Conservation (phyloP, 1,284 basidiomycete species). For the Ceratorhiza oryzae-sativae region DNA sequence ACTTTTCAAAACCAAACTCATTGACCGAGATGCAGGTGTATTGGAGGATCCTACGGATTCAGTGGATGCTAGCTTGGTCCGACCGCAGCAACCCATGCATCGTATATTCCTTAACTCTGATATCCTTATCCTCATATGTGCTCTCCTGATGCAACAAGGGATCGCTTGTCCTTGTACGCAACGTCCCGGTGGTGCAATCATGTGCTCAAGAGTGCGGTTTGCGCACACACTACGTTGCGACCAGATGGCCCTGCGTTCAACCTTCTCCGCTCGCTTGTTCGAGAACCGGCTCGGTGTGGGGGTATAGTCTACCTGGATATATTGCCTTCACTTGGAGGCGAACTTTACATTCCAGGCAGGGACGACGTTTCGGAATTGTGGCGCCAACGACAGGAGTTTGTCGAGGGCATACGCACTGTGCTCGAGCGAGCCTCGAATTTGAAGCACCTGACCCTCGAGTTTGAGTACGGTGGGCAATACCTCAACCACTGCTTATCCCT, state of each 20-base stretch:
- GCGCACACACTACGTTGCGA: constrained; percentile 3
- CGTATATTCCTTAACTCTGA: constrained; percentile 19
- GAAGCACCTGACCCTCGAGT: neutral
- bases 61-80: too few relatives aligned
- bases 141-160: neutral
- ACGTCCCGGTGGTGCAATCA: constrained; percentile 15
- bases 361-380: constrained; percentile 27
- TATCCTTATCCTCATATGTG: constrained; percentile 10
- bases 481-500: neutral
- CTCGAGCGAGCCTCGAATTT: constrained; percentile 1
- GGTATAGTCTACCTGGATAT: constrained; percentile 7
- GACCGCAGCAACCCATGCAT: too few relatives aligned
- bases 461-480: neutral
- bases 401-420: neutral
- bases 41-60: neutral
- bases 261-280: neutral
- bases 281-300: neutral
- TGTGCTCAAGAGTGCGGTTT: neutral
- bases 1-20: neutral
- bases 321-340: neutral
- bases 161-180: constrained; percentile 1
- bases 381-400: constrained; percentile 19
- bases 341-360: constrained; percentile 21
- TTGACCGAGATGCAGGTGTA: neutral
- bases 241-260: constrained; percentile 22